phyloP scores from a whole-genome alignment of 2,329 filamentous ascomycete genomes.

The Ilyonectria robusta region DNA sequence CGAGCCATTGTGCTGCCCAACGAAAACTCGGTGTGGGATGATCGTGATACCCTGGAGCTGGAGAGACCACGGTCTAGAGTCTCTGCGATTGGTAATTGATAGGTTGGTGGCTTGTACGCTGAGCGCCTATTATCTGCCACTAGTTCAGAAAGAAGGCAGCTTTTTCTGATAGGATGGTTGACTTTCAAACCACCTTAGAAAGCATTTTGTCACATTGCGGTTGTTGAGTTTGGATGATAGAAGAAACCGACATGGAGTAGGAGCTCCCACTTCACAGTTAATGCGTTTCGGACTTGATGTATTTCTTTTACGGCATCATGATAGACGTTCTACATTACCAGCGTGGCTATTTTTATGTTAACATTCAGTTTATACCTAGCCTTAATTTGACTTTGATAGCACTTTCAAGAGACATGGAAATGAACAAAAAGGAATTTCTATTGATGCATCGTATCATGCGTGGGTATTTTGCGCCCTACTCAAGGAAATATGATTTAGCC shows the following conservation, averaged over 20 bases:
- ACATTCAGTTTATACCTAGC: background rate
- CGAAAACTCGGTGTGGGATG: slow-evolving; percentile 39
- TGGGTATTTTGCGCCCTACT: background rate
- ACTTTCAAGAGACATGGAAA: background rate
- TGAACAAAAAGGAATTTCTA: slow-evolving; percentile 5
- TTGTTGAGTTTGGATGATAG: background rate
- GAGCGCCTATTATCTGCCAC: background rate
- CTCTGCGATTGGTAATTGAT: background rate
- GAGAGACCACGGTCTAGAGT: slow-evolving; percentile 15
- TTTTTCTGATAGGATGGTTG: background rate
- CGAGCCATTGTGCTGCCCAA: slow-evolving; percentile 52
- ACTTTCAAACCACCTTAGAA: background rate
- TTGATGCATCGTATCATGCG: background rate
- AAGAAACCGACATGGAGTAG: no score
- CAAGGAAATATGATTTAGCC: background rate
- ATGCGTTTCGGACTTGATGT: background rate
- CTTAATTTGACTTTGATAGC: background rate
- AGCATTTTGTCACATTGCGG: background rate
- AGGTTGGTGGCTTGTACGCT: background rate
- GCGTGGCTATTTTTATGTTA: background rate
- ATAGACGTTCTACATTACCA: background rate
- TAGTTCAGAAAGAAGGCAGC: background rate
- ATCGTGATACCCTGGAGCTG: slow-evolving; percentile 1
- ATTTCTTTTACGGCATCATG: background rate
- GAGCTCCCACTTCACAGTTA: background rate